A percentile compares a stretch with the other conserved stretches of the same genome.
Conservation (phyloP, 2,329 filamentous ascomycete genomes). For the Exserohilum turcica region DNA sequence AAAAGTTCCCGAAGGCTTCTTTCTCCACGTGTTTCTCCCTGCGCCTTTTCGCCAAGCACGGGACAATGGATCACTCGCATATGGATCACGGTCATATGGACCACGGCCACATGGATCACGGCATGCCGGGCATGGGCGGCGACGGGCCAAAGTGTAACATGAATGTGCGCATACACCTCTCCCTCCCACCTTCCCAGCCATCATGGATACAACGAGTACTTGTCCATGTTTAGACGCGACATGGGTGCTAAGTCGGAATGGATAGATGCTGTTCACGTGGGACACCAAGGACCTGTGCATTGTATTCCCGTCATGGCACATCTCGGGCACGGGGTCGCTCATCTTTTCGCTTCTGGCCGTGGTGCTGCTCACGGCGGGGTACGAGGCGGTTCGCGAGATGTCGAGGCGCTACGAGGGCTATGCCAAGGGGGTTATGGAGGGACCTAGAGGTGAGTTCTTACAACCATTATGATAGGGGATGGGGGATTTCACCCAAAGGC, state of each 20-base stretch:
- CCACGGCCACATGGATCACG: slow-evolving; percentile 64
- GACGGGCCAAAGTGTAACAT: slow-evolving; percentile 75
- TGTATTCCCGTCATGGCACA: slow-evolving; percentile 89
- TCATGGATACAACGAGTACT: neutral
- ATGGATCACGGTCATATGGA: slow-evolving; percentile 57
- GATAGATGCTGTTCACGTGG: slow-evolving; percentile 98
- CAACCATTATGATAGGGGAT: too few relatives aligned
- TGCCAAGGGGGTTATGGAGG: slow-evolving; percentile 31
- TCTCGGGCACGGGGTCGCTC: slow-evolving; percentile 75
- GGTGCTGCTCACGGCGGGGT: slow-evolving; percentile 83
- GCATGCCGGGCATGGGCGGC: slow-evolving; percentile 55
- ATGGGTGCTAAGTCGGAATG: neutral
- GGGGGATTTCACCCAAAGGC: too few relatives aligned
- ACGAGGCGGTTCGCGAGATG: slow-evolving; percentile 82
- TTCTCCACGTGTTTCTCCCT: neutral
- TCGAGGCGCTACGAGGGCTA: slow-evolving; percentile 75
- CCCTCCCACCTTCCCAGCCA: slow-evolving; percentile 9
- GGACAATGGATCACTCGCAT: slow-evolving; percentile 46
- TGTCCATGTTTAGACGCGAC: neutral
- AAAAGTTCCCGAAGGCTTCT: neutral
- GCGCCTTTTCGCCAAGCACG: too few relatives aligned
- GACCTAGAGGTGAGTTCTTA: slow-evolving; percentile 40
- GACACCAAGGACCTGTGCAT: slow-evolving; percentile 92
- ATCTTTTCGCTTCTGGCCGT: slow-evolving; percentile 82
- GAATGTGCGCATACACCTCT: slow-evolving; percentile 68